Base-by-base conservation (phyloP, 2,329 filamentous ascomycete species). In the Colletotrichum camelliae region DNA sequence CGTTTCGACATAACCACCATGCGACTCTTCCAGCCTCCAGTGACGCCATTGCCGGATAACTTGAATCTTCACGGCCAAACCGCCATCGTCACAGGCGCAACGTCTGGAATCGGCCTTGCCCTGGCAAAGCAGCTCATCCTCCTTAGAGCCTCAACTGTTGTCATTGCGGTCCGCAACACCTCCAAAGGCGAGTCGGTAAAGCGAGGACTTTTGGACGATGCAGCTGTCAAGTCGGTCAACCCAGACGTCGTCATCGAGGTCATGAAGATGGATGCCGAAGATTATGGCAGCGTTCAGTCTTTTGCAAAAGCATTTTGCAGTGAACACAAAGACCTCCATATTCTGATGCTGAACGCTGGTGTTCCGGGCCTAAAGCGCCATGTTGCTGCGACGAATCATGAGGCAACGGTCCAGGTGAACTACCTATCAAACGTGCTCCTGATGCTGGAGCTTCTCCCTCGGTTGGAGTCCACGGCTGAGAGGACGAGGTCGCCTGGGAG, bases 1-100 rank as follows among this genome's bases (percentile, higher is more conserved):
- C n/a, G n/a, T 52, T 52, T 52, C n/a, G 2, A 31, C n/a, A 9
- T 62, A 16, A 1, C 1, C 67, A 62, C 21, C 18, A 64, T 70
- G 57, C 57, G 35, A 13, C 18, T 70, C 39, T 62, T 70, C 35
- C 52, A 67, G 33, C 62, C 61, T 18, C 61, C 48, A 5, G 70
- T 72, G 21, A 60, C 24, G 8, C 48, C 52, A 9, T 64, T 67
- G 3, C 70, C 57, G 13, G 16, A 35, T 12, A 5, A 15, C 57
- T 5, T 70, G 1, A 70, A 81, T 67, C 74, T 81, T 24, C 37
- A 55, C 29, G 79, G 79, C 57, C 78, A 84, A 64, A 83, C 81
- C 1, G 80, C 83, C 66, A 81, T 88, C 29, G 81, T 88, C 48
- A 87, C 86, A 0, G 87, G 87, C n/a, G 81, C 86, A 61, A 88